phyloP scores from a whole-genome alignment of 1,284 basidiomycete species.

The Cutaneotrichosporon sp. region DNA sequence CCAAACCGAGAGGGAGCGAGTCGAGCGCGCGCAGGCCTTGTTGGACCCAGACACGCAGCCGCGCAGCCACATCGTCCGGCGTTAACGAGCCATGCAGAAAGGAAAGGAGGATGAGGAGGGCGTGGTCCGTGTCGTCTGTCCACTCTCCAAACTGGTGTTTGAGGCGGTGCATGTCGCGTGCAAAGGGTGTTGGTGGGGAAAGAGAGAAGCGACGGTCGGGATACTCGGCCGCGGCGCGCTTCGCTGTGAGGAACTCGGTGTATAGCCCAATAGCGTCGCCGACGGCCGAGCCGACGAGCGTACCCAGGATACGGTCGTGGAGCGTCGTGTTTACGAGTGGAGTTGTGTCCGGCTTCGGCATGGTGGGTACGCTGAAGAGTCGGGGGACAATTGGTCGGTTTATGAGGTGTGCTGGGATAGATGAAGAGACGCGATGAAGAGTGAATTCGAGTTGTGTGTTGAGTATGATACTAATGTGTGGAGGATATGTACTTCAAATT shows the following conservation, averaged over 20 bases:
- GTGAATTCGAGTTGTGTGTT: no score
- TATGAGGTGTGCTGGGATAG: no score
- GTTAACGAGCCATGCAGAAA: conserved; percentile 15
- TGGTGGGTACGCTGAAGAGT: neutral
- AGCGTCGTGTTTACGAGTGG: conserved; percentile 9
- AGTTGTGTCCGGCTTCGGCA: neutral
- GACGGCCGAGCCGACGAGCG: conserved; percentile 19
- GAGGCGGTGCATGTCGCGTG: conserved; percentile 23
- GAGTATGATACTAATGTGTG: no score
- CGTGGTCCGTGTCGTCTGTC: conserved; percentile 29
- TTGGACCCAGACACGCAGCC: conserved; percentile 18
- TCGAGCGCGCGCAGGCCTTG: conserved; percentile 23
- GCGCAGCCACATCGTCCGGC: conserved; percentile 10
- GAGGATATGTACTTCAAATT: no score
- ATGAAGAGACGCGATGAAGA: no score
- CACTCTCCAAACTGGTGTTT: conserved; percentile 21
- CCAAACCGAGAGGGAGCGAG: conserved; percentile 20
- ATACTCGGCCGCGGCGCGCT: conserved; percentile 10
- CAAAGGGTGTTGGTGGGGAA: conserved; percentile 19
- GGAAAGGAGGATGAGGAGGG: conserved; percentile 21
- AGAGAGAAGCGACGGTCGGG: conserved; percentile 12
- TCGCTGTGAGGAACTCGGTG: conserved; percentile 22
- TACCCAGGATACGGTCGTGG: conserved; percentile 18
- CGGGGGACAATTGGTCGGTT: neutral
- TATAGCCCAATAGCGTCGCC: conserved; percentile 25